Base-by-base conservation (phyloP, 805 yeast species). In the Vanderwaltozyma yarrowii region DNA sequence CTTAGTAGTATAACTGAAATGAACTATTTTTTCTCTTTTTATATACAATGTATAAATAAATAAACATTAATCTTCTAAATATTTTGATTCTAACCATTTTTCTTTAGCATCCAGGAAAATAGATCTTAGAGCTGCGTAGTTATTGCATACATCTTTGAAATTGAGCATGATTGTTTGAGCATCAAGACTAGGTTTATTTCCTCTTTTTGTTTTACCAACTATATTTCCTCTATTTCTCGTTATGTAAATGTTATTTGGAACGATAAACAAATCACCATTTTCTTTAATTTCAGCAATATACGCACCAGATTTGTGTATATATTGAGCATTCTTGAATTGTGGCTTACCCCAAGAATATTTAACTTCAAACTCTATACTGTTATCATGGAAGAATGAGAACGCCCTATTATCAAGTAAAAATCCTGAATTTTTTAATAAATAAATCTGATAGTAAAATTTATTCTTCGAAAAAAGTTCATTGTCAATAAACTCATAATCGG, bases 331-430 rank as follows among this genome's bases (percentile, higher is more conserved):
- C 51, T 78, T 75, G 64, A 83, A 87, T 25, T 66, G 67, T 2
- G 95, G 94, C 40, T 69, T 73, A 2, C 97, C 97, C 97, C 97
- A 89, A 15, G 95, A 82, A 58, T 87, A 89, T 14, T 67, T 55
- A 16, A 88, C 78, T 32, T 84, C 87, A 49, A 83, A 74, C 18
- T 65, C 66, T 5, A 50, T 64, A 20, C 64, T 61, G 32, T 63
- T 55, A 31, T 66, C 71, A 35, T 68, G 67, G 57, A 83, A 71
- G 46, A 77, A 77, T 15, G 69, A 60, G 0, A 92, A 75, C 1
- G 94, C 80, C 38, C 94, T 65, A 50, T 81, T 80, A 53, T 92
- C 98, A 41, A 87, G 65, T 41, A 85, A 66, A 56, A 87, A 92
- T 2, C 85, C 95, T 14, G 79, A 66, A 26, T 62, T 65, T 42